phyloP scores from a whole-genome alignment of 129 eudicot species.

The Heracleum sosnowskyi region DNA sequence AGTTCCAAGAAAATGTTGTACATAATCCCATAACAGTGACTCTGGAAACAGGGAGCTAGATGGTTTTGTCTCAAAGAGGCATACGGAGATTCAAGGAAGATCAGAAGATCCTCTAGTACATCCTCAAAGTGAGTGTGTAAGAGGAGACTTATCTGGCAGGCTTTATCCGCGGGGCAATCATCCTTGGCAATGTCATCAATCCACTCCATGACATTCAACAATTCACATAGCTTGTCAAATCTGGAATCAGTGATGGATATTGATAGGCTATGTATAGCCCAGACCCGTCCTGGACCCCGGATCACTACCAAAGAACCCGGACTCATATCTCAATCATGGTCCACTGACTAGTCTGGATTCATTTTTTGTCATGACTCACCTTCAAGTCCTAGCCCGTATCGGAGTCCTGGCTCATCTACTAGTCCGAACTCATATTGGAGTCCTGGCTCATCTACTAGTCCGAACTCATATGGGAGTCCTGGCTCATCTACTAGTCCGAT shows the following conservation, averaged over 20 bases:
- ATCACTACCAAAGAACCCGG: too few relatives aligned
- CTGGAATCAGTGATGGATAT: constrained; percentile 56
- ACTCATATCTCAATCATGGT: too few relatives aligned
- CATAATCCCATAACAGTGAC: constrained; percentile 57
- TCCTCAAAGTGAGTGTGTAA: constrained; percentile 63
- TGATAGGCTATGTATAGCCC: too few relatives aligned
- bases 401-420: too few relatives aligned
- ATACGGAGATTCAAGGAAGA: constrained; percentile 82
- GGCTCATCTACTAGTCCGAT: too few relatives aligned
- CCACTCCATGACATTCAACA: constrained; percentile 50
- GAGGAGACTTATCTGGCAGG: constrained; percentile 69
- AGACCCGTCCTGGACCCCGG: too few relatives aligned
- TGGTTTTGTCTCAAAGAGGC: constrained; percentile 36
- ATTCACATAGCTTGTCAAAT: constrained; percentile 40
- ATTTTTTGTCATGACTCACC: too few relatives aligned
- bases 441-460: too few relatives aligned
- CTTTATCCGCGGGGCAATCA: constrained; percentile 75
- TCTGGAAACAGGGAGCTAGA: constrained; percentile 67
- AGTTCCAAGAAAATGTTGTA: constrained; percentile 51
- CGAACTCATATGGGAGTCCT: too few relatives aligned
- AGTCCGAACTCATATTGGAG: too few relatives aligned
- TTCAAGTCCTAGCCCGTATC: too few relatives aligned
- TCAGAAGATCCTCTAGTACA: constrained; percentile 64
- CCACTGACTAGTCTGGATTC: too few relatives aligned
- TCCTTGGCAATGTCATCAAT: constrained; percentile 30